Base-by-base conservation (phyloP, 805 yeast genomes). In the Teunomyces panamensis region DNA sequence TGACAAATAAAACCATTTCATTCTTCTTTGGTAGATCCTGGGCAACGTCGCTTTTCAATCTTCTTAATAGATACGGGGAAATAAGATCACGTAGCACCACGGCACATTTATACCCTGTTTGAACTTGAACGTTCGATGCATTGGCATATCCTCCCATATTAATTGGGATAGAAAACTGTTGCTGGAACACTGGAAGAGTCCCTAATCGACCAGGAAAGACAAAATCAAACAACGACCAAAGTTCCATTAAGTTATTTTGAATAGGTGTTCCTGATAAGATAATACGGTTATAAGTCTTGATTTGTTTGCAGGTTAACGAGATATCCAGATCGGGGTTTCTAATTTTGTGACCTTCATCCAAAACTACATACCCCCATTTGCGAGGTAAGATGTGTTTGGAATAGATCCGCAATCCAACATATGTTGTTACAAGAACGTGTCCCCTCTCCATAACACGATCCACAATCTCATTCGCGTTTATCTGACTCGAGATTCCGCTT, bases 81-180 rank as follows among this genome's bases (percentile, higher is more conserved):
- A 94, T 89, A 55, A 92, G 67, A 57, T 94, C 96, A 44, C 96
- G 74, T 45, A 94, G 69, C 2, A 92, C 84, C 4, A 91, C 94
- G 0, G 99, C 99, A 70, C 98, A 94, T 62, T 89, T 89, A 61
- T 89, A 91, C 1, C 97, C 97, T 1, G 97, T 85, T 61, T 92
- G 97, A 0, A 94, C 98, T 62, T 94, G 97, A 3, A 94, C 80
- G 62, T 94, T 94, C 1, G 95, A 83, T 0, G 99, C 98, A 69
- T 92, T 94, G 1, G 99, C 96, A 67, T 94, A 94, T 0, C 99
- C 99, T n/a, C 99, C 99, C 62, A 88, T 77, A 59, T 90, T 92
- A 39, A 94, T 94, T 0, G 99, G 99, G 5, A 84, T 74, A 2
- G 96, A 86, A 64, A 94, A 94, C 63, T 94, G 97, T 45, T 80